Evolutionary conservation across 2,329 filamentous ascomycete species (phyloP), one percentile per base, ranked within the genome.

Genomic region (Thielaviopsis populi): DNA sequence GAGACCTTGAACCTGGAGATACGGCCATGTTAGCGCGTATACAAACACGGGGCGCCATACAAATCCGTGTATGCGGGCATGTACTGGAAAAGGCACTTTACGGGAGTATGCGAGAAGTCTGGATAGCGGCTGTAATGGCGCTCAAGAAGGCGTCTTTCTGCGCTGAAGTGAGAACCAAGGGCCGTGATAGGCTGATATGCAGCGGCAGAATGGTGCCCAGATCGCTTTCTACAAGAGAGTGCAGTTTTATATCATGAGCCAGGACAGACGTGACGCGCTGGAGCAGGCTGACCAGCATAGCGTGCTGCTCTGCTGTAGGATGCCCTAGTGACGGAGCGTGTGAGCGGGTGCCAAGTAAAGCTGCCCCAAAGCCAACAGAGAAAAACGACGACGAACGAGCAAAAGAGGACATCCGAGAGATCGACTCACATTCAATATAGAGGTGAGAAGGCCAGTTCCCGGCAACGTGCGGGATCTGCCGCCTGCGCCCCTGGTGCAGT

Each of bases 391-490:
- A 19, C 15, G 48, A 46, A 37, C 56, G n/a, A 54, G 33, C 46
- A 46, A 41, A 63, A 42, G 59, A 43, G 22, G 43, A 63, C 15
- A 43, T 53, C 37, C 59, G n/a, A 11, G 10, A 30, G n/a, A n/a
- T n/a, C 19, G 24, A 77, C 84, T 75, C 79, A 95, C 94, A 99
- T 76, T 97, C 92, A 64, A 96, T 78, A 73, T 95, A 97, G 56
- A 97, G 72, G 74, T 97, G 92, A 41, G 86, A 90, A 1, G 92
- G 90, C 94, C 94, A 99, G 73, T 91, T 89, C 66, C 94, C 94
- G 66, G 85, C 83, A 30, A 92, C 78, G 74, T 99, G 94, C 27
- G 92, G 91, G 59, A 84, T 88, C 65, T 86, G 82, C 50, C 94
- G 83, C 71, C 86, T 89, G 56, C 92, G 85, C 63, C 94, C 94